A percentile compares a stretch with the other conserved stretches of the same genome.
Evolutionary conservation across 169 alveolate genomes (phyloP).

Genomic region (Plasmodium gaboni): DNA sequence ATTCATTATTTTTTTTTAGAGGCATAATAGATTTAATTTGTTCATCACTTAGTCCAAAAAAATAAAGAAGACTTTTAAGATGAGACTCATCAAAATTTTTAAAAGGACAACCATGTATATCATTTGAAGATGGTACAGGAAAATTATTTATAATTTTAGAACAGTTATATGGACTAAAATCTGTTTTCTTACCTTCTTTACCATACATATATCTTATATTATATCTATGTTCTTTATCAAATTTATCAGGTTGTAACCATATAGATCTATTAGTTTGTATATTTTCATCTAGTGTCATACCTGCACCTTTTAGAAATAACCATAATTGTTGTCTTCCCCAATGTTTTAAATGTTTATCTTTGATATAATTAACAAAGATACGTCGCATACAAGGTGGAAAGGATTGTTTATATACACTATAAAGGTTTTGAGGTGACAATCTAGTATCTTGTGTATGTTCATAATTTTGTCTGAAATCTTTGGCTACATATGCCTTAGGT

Average conservation of each 20-base stretch:
- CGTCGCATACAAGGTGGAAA: conserved; percentile 95
- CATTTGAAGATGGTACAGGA: conserved; percentile 91
- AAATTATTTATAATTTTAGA: conserved; percentile 89
- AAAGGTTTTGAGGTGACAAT: conserved; percentile 46
- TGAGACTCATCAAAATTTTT: conserved; percentile 82
- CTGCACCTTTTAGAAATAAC: conserved; percentile 93
- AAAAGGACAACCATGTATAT: conserved; percentile 96
- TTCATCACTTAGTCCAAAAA: conserved; percentile 75
- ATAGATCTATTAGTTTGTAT: conserved; percentile 88
- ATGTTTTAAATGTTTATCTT: conserved; percentile 90
- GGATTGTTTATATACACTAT: conserved; percentile 85
- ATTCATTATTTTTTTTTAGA: conserved; percentile 85
- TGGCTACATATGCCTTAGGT: conserved; percentile 75
- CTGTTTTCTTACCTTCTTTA: conserved; percentile 93
- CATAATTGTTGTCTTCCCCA: conserved; percentile 92
- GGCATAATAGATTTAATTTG: conserved; percentile 85
- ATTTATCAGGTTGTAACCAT: conserved; percentile 89
- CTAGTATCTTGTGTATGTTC: conserved; percentile 68
- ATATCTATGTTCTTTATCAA: conserved; percentile 93
- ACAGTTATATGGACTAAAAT: conserved; percentile 94
- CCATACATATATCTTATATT: conserved; percentile 95
- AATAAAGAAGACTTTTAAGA: conserved; percentile 59
- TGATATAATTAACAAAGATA: conserved; percentile 85
- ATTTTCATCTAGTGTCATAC: conserved; percentile 91
- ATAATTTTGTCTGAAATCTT: conserved; percentile 75